Conservation (phyloP, 495 filamentous ascomycete species). For the Aspergillus nidulans region DNA sequence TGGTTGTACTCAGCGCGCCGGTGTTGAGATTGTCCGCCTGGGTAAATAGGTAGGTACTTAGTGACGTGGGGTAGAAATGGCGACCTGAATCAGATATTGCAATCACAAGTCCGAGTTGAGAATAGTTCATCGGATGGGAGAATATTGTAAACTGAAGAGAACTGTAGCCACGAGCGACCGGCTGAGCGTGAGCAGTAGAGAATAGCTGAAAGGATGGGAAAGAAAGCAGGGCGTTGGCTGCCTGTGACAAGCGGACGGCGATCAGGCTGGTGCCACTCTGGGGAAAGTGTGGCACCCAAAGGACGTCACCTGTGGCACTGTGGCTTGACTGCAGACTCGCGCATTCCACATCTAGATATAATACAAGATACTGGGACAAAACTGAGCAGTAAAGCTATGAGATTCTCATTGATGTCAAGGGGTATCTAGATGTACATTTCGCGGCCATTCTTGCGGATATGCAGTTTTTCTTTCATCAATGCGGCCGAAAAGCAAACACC, state of each 20-base stretch:
- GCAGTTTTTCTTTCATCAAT: background rate
- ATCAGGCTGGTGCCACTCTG: conserved; percentile 5
- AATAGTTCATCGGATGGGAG: too few relatives aligned
- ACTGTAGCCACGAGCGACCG: background rate
- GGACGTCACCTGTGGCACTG: background rate
- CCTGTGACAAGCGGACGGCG: conserved; percentile 1
- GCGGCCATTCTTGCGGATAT: conserved; percentile 11
- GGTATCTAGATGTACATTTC: conserved; percentile 28
- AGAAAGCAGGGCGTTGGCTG: conserved; percentile 7
- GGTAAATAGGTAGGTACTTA: background rate
- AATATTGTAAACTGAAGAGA: too few relatives aligned
- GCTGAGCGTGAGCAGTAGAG: background rate
- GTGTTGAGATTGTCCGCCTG: background rate
- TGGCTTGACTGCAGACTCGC: background rate
- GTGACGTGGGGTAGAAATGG: background rate
- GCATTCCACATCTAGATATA: background rate
- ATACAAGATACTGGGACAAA: background rate
- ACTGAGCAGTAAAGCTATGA: background rate
- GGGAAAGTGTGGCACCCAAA: conserved; percentile 5
- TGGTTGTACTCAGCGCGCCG: background rate
- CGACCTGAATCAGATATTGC: background rate
- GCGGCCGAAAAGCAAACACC: conserved; percentile 13
- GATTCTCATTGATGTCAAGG: conserved; percentile 15
- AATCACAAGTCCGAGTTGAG: too few relatives aligned
- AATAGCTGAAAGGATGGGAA: conserved; percentile 2